These are phyloP conservation scores for Hypoxylon sp. DNA, from an alignment of 2,329 filamentous ascomycete species.

Conservation along the genomic window DNA sequence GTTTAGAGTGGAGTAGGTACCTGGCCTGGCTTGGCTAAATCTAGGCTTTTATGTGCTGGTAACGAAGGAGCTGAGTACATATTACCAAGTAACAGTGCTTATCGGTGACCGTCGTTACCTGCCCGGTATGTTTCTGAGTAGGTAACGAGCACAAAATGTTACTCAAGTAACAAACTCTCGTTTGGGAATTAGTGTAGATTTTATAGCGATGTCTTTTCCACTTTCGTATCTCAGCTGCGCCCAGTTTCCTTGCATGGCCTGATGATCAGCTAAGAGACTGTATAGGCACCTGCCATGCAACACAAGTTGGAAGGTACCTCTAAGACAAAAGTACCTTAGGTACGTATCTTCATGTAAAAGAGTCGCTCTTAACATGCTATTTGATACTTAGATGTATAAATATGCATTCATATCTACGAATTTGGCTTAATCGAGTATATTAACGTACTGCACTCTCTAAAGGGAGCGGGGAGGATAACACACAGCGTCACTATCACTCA, in stretches of 20 bases:
- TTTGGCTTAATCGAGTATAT: neutral
- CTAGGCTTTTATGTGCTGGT: constrained; percentile 7
- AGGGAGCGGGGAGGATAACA: too few species aligned
- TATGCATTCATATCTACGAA: neutral
- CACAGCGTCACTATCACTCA: too few species aligned
- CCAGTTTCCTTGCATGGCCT: neutral
- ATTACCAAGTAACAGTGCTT: neutral
- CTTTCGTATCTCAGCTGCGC: neutral
- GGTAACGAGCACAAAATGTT: neutral
- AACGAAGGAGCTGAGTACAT: neutral
- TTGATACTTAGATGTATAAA: neutral
- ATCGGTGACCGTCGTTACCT: too few species aligned
- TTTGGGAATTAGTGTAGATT: neutral
- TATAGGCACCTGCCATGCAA: neutral
- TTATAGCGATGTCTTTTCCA: neutral
- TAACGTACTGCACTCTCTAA: neutral
- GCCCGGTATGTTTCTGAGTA: neutral
- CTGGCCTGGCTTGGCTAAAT: constrained; percentile 9
- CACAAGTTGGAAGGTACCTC: neutral
- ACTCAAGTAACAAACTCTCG: neutral
- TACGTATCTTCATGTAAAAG: neutral
- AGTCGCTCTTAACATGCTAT: neutral
- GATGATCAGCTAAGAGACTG: neutral
- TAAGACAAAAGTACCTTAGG: neutral
- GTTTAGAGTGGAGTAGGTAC: constrained; percentile 12